Conservation (phyloP, 768 basidiomycete species). For the Exidia glandulosa region DNA sequence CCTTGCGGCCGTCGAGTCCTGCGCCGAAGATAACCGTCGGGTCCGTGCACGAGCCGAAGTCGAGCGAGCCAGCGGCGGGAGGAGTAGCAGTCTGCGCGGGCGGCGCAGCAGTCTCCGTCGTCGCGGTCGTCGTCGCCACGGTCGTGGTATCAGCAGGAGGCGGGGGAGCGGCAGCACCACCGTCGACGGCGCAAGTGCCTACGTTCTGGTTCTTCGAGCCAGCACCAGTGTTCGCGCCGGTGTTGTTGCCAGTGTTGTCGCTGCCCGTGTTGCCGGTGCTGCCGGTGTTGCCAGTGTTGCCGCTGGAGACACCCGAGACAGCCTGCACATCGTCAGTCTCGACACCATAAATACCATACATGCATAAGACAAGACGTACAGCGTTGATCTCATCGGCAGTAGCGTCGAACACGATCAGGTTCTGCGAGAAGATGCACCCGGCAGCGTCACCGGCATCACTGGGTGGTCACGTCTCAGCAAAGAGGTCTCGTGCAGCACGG, state of each 20-base stretch:
- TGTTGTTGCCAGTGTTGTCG: background rate
- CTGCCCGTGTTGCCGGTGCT: background rate
- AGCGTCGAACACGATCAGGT: conserved; percentile 44
- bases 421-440: conserved; percentile 57
- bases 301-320: conserved; percentile 7
- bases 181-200: conserved; percentile 5
- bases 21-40: conserved; percentile 44
- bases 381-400: conserved; percentile 47
- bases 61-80: conserved; percentile 4
- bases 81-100: conserved; percentile 6
- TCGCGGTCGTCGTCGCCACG: conserved; percentile 1
- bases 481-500: too few species aligned
- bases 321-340: background rate
- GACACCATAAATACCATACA: background rate
- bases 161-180: conserved; percentile 12
- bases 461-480: too few species aligned
- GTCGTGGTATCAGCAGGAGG: background rate
- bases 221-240: background rate
- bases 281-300: background rate
- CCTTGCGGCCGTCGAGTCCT: conserved; percentile 44
- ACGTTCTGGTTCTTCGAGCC: background rate
- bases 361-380: conserved; percentile 14
- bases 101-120: background rate
- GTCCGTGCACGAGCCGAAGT: conserved; percentile 42
- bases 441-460: conserved; percentile 33